phyloP scores from a whole-genome alignment of 139 green algal species.

The Protoeuglena noctilucae region DNA sequence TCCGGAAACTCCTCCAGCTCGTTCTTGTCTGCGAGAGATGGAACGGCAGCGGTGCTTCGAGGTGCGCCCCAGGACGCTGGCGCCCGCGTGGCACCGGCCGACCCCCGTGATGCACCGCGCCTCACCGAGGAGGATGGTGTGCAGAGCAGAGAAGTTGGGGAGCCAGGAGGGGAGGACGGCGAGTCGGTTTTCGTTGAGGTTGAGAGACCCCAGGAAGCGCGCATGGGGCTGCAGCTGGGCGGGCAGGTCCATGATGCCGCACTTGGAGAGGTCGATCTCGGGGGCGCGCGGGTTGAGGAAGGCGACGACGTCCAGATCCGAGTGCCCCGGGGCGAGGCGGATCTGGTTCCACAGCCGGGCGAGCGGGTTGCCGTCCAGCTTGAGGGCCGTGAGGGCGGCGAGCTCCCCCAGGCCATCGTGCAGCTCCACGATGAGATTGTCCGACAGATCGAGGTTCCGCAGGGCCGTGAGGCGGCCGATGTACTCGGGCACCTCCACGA shows the following conservation, averaged over 20 bases:
- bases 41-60: too few species aligned
- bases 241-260: constrained; percentile 3
- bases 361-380: not conserved
- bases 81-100: too few species aligned
- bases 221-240: not conserved
- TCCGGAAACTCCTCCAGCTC: too few species aligned
- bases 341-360: not conserved
- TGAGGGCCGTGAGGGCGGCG: constrained; percentile 1
- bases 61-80: too few species aligned
- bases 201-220: not conserved
- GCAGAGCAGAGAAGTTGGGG: constrained; percentile 13
- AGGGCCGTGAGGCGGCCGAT: constrained; percentile 16
- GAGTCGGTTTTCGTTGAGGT: constrained; percentile 26
- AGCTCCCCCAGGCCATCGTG: constrained; percentile 15
- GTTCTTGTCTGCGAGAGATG: too few species aligned
- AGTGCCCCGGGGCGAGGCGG: not conserved
- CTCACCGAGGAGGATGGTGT: not conserved
- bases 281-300: constrained; percentile 1
- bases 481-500: constrained; percentile 12
- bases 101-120: too few species aligned
- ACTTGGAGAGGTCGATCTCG: not conserved
- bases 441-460: constrained; percentile 21
- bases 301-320: constrained; percentile 1
- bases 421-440: constrained; percentile 17
- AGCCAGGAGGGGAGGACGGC: constrained; percentile 16